Evolutionary conservation across 257 asterid genomes (phyloP).

Genomic region (Phtheirospermum japonicum): DNA sequence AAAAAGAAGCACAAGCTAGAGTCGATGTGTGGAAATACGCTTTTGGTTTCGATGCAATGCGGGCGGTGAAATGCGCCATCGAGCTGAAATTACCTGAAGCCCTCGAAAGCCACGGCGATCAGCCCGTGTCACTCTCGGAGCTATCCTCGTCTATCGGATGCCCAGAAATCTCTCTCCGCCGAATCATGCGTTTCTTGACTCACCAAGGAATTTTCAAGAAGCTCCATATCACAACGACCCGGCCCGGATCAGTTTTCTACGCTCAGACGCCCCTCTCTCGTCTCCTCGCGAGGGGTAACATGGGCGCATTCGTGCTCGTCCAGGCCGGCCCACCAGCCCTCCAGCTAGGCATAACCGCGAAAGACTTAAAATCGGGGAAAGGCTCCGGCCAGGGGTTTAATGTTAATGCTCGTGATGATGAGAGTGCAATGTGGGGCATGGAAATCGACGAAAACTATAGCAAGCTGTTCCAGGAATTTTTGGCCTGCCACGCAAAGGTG

Average conservation of each 20-base stretch:
- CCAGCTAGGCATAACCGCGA: neutral
- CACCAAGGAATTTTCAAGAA: conserved; percentile 21
- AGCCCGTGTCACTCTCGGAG: conserved; percentile 8
- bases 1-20: too few species aligned
- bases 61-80: conserved; percentile 5
- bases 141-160: conserved; percentile 22
- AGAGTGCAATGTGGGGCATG: too few species aligned
- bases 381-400: too few species aligned
- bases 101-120: conserved; percentile 17
- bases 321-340: neutral
- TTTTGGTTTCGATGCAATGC: too few species aligned
- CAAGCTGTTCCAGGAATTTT: conserved; percentile 39
- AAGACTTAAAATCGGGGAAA: too few species aligned
- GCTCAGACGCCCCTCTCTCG: conserved; percentile 27
- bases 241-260: neutral
- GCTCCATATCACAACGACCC: too few species aligned
- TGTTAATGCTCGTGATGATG: too few species aligned
- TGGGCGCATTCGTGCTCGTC: conserved; percentile 5
- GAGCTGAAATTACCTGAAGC: conserved; percentile 3
- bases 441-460: neutral
- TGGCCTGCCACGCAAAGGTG: conserved; percentile 43
- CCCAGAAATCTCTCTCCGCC: conserved; percentile 5
- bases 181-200: conserved; percentile 24
- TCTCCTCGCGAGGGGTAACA: neutral
- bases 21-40: too few species aligned